Percentiles rank a stretch among this genome's conserved stretches.
Evolutionary conservation across 371 early-diverging fungal genomes (phyloP).

Genomic region (Mucor lusitanicus): DNA sequence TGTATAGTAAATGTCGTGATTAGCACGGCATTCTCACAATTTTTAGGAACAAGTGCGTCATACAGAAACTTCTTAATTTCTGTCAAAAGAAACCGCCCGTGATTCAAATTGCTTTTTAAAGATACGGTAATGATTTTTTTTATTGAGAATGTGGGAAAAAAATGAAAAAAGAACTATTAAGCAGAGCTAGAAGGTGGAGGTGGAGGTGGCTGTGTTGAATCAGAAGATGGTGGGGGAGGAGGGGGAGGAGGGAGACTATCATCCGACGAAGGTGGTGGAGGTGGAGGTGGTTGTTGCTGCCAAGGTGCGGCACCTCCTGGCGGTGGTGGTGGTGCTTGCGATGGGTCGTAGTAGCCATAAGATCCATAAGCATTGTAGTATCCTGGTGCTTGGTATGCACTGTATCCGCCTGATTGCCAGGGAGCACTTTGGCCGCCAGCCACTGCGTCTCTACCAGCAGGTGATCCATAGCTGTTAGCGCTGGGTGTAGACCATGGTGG

Average conservation of each 20-base stretch:
- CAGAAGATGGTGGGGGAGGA: slow-evolving; percentile 39
- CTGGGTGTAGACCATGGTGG: slow-evolving; percentile 30
- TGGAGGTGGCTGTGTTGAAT: slow-evolving; percentile 26
- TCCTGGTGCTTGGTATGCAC: slow-evolving; percentile 18
- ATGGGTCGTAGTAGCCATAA: slow-evolving; percentile 27
- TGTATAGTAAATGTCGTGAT: not conserved
- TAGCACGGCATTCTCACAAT: not conserved
- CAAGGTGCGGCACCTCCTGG: slow-evolving; percentile 22
- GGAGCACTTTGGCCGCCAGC: slow-evolving; percentile 28
- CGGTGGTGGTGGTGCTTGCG: slow-evolving; percentile 25
- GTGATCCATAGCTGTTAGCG: slow-evolving; percentile 11
- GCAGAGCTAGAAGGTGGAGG: slow-evolving; percentile 18
- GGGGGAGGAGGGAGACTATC: slow-evolving; percentile 43
- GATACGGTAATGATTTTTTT: not conserved
- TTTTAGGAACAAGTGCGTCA: not conserved
- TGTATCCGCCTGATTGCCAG: slow-evolving; percentile 30
- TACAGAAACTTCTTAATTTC: not conserved
- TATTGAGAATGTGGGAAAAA: not conserved
- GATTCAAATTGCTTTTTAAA: not conserved
- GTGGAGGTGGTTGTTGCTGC: slow-evolving; percentile 20
- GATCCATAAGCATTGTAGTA: slow-evolving; percentile 34
- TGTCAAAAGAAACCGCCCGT: not conserved
- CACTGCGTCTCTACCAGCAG: slow-evolving; percentile 1
- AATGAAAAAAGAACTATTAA: not conserved
- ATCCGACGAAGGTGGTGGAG: slow-evolving; percentile 24